A percentile compares a stretch with the other conserved stretches of the same genome.
These are phyloP conservation scores for Moniliophthora roreri DNA, from an alignment of 1,284 basidiomycete species.

Conservation along the genomic window DNA sequence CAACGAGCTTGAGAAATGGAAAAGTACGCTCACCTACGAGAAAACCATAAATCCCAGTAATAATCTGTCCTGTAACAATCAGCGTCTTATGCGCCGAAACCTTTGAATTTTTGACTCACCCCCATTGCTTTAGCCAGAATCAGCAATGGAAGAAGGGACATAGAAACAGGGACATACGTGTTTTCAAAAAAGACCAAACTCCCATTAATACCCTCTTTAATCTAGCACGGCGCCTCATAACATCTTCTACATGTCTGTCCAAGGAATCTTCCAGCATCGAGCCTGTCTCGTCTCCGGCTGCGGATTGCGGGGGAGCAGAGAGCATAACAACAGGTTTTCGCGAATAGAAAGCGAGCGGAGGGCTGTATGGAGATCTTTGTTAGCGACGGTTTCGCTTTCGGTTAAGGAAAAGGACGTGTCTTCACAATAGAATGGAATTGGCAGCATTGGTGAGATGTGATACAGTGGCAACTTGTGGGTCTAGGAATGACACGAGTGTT, in stretches of 20 bases:
- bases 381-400: conserved; percentile 3
- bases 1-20: not conserved
- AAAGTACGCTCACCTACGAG: conserved; percentile 50
- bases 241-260: conserved; percentile 79
- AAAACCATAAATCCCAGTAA: conserved; percentile 82
- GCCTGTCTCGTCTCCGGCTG: conserved; percentile 25
- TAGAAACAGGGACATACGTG: no score
- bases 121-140: conserved; percentile 58
- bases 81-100: no score
- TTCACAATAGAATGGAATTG: conserved; percentile 71
- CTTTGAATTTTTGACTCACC: conserved; percentile 34
- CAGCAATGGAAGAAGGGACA: no score
- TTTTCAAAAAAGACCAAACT: conserved; percentile 84
- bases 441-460: conserved; percentile 76
- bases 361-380: conserved; percentile 38
- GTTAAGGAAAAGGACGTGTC: conserved; percentile 2
- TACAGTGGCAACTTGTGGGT: conserved; percentile 71
- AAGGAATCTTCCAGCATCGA: conserved; percentile 54
- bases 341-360: conserved; percentile 67
- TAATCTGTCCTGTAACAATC: conserved; percentile 40
- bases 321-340: conserved; percentile 67
- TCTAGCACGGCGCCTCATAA: conserved; percentile 68
- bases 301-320: conserved; percentile 32
- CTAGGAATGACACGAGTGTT: conserved; percentile 32
- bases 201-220: conserved; percentile 64